Evolutionary conservation across 1,139 yeast species (phyloP).

Genomic region (Geotrichum cucujoidarum): DNA sequence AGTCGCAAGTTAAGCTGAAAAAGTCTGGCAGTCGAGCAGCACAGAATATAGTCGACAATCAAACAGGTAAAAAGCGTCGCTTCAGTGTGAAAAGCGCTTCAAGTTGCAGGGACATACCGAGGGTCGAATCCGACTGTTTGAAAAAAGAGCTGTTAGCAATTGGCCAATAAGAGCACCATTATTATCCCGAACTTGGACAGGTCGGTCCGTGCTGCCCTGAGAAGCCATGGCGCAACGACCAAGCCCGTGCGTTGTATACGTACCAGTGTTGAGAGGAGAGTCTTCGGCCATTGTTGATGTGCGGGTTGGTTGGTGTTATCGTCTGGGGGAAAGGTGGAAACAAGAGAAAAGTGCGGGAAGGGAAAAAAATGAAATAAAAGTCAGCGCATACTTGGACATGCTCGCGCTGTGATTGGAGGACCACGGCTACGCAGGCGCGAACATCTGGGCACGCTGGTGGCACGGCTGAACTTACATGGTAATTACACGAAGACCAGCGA

Average conservation of each 20-base stretch:
- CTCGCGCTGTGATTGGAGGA: slow-evolving; percentile 13
- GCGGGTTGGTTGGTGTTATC: background rate
- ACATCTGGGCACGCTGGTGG: background rate
- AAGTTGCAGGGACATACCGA: slow-evolving; percentile 16
- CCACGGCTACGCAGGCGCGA: background rate
- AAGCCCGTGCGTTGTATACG: slow-evolving; percentile 47
- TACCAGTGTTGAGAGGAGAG: slow-evolving; percentile 64
- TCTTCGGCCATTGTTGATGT: slow-evolving; percentile 35
- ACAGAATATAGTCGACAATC: background rate
- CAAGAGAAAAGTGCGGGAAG: background rate
- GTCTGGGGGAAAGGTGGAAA: background rate
- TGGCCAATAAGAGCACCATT: background rate
- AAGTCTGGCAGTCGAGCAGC: too few relatives aligned
- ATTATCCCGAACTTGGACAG: background rate
- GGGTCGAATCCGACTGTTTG: slow-evolving; percentile 21
- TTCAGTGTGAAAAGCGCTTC: background rate
- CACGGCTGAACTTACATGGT: slow-evolving; percentile 2
- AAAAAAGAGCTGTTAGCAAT: slow-evolving; percentile 4
- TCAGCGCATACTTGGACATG: slow-evolving; percentile 11
- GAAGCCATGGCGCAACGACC: background rate
- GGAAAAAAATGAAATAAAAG: slow-evolving; percentile 12
- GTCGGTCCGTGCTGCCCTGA: background rate
- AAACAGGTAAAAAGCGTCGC: background rate
- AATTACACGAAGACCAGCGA: too few relatives aligned
- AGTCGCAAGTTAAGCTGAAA: background rate